phyloP scores from a whole-genome alignment of 257 asterid genomes.

The Haberlea rhodopensis region DNA sequence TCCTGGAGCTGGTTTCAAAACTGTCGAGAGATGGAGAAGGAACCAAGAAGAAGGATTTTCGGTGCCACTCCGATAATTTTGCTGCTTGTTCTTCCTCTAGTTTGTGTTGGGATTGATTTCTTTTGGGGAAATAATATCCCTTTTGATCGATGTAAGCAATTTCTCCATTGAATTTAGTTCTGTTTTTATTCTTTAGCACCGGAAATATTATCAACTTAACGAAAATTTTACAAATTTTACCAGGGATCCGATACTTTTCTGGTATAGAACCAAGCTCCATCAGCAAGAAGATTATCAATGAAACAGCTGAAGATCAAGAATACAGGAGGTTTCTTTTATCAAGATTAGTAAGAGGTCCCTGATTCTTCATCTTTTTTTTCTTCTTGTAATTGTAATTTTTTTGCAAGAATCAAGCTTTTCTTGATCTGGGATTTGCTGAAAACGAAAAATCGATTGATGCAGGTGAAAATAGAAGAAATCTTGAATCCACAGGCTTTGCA shows the following conservation, averaged over 20 bases:
- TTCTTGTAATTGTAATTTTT: not conserved
- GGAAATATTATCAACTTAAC: no score
- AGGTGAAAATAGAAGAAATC: conserved; percentile 31
- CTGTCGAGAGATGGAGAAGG: conserved; percentile 23
- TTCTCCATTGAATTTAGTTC: not conserved
- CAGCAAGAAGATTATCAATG: not conserved
- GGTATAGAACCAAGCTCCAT: not conserved
- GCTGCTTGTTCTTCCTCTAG: conserved; percentile 19
- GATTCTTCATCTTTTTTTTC: not conserved
- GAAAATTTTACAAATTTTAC: not conserved
- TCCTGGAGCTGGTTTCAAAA: not conserved
- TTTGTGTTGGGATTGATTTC: conserved; percentile 22
- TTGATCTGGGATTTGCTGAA: not conserved
- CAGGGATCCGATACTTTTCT: conserved; percentile 23
- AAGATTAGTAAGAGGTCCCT: conserved; percentile 24
- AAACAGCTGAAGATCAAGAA: conserved; percentile 4
- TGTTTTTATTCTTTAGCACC: not conserved
- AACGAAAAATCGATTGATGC: not conserved
- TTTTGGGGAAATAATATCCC: conserved; percentile 17
- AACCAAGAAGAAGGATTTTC: conserved; percentile 19
- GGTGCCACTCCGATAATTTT: conserved; percentile 16
- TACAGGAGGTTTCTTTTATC: conserved; percentile 10
- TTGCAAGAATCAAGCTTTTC: not conserved
- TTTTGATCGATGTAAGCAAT: conserved; percentile 15
- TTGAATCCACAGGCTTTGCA: conserved; percentile 38